Conservation (phyloP, 78 protist genomes). For the Dictyostelium capitatum region DNA sequence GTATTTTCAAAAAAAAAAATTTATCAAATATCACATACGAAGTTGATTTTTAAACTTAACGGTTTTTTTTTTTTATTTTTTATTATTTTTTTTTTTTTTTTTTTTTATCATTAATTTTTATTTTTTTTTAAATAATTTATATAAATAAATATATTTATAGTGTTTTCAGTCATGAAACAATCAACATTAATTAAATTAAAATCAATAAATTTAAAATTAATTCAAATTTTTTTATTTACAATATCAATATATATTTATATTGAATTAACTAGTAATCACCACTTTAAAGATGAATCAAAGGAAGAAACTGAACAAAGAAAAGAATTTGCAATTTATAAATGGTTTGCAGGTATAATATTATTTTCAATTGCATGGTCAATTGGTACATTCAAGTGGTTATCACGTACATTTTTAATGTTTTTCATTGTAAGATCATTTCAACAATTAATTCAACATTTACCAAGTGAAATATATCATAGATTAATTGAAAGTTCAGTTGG, state of each 20-base stretch:
- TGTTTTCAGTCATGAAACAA: not conserved
- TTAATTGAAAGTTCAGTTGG: not conserved
- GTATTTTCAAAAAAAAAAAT: too few species aligned
- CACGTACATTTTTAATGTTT: not conserved
- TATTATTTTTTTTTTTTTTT: not conserved
- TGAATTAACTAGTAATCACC: not conserved
- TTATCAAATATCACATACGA: too few species aligned
- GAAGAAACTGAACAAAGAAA: not conserved
- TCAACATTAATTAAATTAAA: not conserved
- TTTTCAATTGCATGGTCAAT: constrained; percentile 20
- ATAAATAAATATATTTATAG: too few species aligned
- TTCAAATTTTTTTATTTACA: constrained; percentile 25
- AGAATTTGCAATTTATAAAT: not conserved
- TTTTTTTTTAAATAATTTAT: not conserved
- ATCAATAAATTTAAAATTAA: constrained; percentile 20
- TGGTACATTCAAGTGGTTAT: constrained; percentile 5
- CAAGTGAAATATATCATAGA: not conserved
- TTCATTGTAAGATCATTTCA: not conserved
- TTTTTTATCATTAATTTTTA: not conserved
- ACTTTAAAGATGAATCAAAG: not conserved
- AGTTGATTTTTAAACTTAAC: too few species aligned
- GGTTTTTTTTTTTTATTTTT: not conserved
- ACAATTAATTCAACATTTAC: not conserved
- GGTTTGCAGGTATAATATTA: constrained; percentile 14
- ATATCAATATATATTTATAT: constrained; percentile 1